Conservation (phyloP, 306 rosid species). For the Acacia acuminata region DNA sequence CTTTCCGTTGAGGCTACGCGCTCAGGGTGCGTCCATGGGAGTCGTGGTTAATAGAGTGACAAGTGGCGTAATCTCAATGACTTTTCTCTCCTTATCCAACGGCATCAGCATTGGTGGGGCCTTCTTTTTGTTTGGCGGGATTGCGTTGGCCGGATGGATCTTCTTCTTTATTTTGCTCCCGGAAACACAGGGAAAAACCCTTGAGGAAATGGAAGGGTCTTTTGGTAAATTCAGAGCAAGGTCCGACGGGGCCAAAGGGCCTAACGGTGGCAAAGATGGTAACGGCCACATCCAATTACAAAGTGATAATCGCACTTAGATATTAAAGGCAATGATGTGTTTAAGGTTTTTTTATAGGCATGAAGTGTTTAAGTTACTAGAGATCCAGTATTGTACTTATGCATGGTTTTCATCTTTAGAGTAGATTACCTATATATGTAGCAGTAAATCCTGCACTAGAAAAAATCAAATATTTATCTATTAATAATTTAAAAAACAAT, state of each 20-base stretch:
- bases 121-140: conserved; percentile 58
- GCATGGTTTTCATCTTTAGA: neutral
- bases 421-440: neutral
- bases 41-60: conserved; percentile 59
- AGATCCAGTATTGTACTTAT: neutral
- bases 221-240: conserved; percentile 61
- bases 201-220: conserved; percentile 75
- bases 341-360: neutral
- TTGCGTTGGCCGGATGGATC: conserved; percentile 48
- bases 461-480: neutral
- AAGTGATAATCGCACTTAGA: conserved; percentile 25
- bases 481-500: too few species aligned
- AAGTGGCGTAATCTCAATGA: conserved; percentile 73
- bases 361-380: neutral
- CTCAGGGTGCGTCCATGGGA: conserved; percentile 72
- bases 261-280: neutral
- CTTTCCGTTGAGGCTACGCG: conserved; percentile 75
- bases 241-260: neutral
- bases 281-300: conserved; percentile 43
- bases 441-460: neutral
- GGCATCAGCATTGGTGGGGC: conserved; percentile 73
- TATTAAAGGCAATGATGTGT: neutral
- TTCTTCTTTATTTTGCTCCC: conserved; percentile 69
- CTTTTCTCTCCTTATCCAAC: conserved; percentile 54
- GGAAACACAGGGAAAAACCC: conserved; percentile 72